Conservation (phyloP, 371 early-diverging fungal genomes). For the Parasitella parasitica region DNA sequence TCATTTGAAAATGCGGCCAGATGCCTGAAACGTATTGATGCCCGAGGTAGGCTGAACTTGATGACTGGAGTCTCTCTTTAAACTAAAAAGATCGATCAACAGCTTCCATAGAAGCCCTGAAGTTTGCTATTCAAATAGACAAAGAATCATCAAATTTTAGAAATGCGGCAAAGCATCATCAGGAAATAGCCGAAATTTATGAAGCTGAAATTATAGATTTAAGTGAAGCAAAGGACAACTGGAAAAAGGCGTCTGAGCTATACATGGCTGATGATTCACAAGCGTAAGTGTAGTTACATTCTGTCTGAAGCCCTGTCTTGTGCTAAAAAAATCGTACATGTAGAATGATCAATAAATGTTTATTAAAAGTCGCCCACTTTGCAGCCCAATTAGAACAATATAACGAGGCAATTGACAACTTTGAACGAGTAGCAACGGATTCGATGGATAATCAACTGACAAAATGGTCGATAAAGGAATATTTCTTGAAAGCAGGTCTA, state of each 20-base stretch:
- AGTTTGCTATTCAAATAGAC: conserved; percentile 76
- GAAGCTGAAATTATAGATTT: conserved; percentile 84
- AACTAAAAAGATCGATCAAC: neutral
- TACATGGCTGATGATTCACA: conserved; percentile 86
- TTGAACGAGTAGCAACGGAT: conserved; percentile 81
- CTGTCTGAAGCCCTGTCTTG: neutral
- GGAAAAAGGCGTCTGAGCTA: conserved; percentile 90
- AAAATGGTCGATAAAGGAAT: conserved; percentile 93
- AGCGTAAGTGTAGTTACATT: conserved; percentile 62
- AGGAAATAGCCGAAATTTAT: conserved; percentile 92
- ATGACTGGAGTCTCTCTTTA: neutral
- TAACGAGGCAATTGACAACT: conserved; percentile 82
- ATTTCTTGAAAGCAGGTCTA: conserved; percentile 91
- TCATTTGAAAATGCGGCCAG: conserved; percentile 86
- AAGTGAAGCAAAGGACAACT: conserved; percentile 81
- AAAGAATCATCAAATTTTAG: conserved; percentile 86
- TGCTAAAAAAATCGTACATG: neutral
- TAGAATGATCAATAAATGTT: conserved; percentile 77
- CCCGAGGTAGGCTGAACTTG: conserved; percentile 59
- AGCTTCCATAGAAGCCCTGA: conserved; percentile 77
- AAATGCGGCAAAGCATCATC: conserved; percentile 89
- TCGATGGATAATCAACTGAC: conserved; percentile 87
- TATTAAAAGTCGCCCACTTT: conserved; percentile 88
- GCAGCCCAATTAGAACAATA: conserved; percentile 90
- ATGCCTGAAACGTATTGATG: conserved; percentile 79